Evolutionary conservation across 2,329 filamentous ascomycete genomes (phyloP).

Genomic region (Polytolypa hystricis): DNA sequence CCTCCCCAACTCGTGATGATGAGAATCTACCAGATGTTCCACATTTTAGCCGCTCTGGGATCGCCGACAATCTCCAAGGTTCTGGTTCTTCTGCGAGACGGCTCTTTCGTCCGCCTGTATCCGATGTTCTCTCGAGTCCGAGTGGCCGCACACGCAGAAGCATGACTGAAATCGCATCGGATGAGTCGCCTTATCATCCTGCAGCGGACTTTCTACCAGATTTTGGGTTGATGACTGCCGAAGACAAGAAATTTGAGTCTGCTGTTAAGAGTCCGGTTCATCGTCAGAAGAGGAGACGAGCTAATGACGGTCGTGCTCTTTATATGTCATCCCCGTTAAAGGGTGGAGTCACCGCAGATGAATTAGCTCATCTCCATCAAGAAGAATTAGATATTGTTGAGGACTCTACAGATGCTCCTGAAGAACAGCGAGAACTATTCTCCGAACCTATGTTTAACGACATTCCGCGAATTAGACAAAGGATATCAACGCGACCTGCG

Average conservation of each 20-base stretch:
- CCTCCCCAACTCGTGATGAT: conserved; percentile 23
- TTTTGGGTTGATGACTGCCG: conserved; percentile 27
- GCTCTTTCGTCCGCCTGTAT: background rate
- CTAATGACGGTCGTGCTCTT: conserved; percentile 22
- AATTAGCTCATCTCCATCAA: background rate
- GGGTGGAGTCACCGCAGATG: background rate
- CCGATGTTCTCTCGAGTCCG: conserved; percentile 26
- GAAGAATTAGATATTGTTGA: background rate
- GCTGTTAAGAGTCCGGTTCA: conserved; percentile 23
- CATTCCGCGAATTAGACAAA: background rate
- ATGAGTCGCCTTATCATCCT: conserved; percentile 25
- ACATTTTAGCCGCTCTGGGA: conserved; percentile 3
- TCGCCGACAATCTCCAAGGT: conserved; percentile 5
- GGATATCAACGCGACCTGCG: background rate
- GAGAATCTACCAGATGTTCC: conserved; percentile 24
- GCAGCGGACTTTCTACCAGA: conserved; percentile 18
- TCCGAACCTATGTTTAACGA: too few species aligned
- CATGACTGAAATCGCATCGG: conserved; percentile 33
- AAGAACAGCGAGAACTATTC: too few species aligned
- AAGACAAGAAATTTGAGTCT: conserved; percentile 27
- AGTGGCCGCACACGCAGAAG: conserved; percentile 26
- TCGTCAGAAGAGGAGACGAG: conserved; percentile 27
- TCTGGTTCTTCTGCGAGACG: background rate
- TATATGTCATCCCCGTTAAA: background rate
- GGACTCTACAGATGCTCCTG: background rate